phyloP scores from a whole-genome alignment of 2,329 filamentous ascomycete species.

The Colletotrichum destructivum region DNA sequence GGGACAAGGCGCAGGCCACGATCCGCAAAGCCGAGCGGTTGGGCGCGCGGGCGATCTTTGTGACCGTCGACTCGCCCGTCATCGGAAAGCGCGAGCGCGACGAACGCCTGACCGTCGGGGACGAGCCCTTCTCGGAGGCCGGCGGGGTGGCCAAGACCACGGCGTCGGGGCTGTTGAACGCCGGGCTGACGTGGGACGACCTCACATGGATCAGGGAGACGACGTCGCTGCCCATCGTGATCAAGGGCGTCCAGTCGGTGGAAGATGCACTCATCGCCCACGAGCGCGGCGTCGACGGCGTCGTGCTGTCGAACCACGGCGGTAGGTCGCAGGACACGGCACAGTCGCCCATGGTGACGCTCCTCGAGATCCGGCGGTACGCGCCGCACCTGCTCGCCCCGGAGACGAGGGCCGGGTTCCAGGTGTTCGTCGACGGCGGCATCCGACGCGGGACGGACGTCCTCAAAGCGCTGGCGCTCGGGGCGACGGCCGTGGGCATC shows the following conservation, averaged over 20 bases:
- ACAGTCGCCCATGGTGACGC: conserved; percentile 38
- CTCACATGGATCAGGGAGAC: conserved; percentile 71
- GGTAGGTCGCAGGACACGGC: conserved; percentile 69
- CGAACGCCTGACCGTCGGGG: conserved; percentile 62
- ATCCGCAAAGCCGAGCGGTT: conserved; percentile 61
- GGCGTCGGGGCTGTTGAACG: conserved; percentile 71
- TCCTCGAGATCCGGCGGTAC: conserved; percentile 66
- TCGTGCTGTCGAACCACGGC: conserved; percentile 80
- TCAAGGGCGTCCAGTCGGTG: conserved; percentile 79
- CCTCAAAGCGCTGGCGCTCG: conserved; percentile 79
- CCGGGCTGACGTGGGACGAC: conserved; percentile 74
- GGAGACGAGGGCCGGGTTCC: conserved; percentile 45
- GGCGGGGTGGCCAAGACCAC: conserved; percentile 61
- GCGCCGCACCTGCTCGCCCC: conserved; percentile 51
- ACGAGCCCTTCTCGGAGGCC: conserved; percentile 58
- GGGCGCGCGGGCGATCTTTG: conserved; percentile 67
- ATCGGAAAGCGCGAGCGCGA: conserved; percentile 68
- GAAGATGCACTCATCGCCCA: conserved; percentile 74
- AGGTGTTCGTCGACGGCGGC: conserved; percentile 76
- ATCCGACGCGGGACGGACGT: conserved; percentile 77
- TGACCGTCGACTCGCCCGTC: conserved; percentile 72
- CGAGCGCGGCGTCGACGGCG: conserved; percentile 74
- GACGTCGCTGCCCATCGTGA: conserved; percentile 68
- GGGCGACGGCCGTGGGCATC: conserved; percentile 75
- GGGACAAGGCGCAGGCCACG: conserved; percentile 63